phyloP scores from a whole-genome alignment of 805 yeast species.

The Teunomyces cretensis region DNA sequence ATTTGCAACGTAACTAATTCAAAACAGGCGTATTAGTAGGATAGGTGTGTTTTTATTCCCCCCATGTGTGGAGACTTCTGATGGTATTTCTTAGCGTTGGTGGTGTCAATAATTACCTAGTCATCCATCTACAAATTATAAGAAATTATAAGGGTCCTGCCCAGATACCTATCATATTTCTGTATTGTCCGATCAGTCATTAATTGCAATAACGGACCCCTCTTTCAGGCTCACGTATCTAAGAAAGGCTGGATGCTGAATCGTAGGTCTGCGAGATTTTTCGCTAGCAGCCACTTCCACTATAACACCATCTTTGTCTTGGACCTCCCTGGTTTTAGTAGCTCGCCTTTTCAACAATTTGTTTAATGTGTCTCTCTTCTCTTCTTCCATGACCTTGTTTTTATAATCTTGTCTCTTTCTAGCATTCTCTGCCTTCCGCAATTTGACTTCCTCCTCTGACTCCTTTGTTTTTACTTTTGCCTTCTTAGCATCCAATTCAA shows the following conservation, averaged over 20 bases:
- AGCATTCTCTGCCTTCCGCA: constrained; percentile 83
- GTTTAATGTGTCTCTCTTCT: constrained; percentile 87
- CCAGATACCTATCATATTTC: background rate
- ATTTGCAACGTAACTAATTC: too few relatives aligned
- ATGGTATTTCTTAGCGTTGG: too few relatives aligned
- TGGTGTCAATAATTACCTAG: too few relatives aligned
- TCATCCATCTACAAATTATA: background rate
- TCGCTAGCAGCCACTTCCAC: constrained; percentile 14
- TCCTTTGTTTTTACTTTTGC: constrained; percentile 52
- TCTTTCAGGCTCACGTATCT: constrained; percentile 36
- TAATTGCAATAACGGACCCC: constrained; percentile 10
- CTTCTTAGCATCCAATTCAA: constrained; percentile 30
- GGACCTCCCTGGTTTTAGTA: constrained; percentile 54
- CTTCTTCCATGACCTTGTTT: constrained; percentile 83
- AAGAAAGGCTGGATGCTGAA: constrained; percentile 45
- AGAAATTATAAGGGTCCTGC: background rate
- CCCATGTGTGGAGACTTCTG: too few relatives aligned
- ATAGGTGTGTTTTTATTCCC: too few relatives aligned
- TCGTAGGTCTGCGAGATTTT: constrained; percentile 44
- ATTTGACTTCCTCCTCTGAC: constrained; percentile 80
- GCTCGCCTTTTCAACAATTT: constrained; percentile 84
- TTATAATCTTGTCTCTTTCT: constrained; percentile 83
- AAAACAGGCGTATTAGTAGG: too few relatives aligned
- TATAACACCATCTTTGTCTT: constrained; percentile 26
- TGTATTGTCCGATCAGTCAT: background rate